Conservation (phyloP, 2,329 filamentous ascomycete species). For the Sclerotinia trifoliorum region DNA sequence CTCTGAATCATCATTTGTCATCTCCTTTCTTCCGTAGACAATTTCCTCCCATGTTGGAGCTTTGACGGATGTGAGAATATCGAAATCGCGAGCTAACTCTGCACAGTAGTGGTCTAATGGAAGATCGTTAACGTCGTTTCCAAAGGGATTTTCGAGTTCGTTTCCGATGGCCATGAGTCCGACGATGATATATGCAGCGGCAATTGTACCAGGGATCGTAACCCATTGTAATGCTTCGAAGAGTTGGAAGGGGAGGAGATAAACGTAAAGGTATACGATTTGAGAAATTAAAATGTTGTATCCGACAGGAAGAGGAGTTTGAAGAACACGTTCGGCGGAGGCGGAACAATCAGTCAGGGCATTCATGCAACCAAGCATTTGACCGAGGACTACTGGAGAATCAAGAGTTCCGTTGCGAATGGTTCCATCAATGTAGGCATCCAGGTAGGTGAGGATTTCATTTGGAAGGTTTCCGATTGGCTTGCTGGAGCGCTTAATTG, state of each 20-base stretch:
- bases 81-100: constrained; percentile 70
- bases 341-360: constrained; percentile 70
- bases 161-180: constrained; percentile 73
- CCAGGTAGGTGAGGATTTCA: constrained; percentile 74
- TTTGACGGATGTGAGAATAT: constrained; percentile 54
- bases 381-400: constrained; percentile 33
- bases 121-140: constrained; percentile 78
- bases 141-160: constrained; percentile 85
- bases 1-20: neutral
- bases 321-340: constrained; percentile 74
- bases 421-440: constrained; percentile 39
- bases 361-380: constrained; percentile 44
- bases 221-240: constrained; percentile 63
- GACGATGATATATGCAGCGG: constrained; percentile 78
- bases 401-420: constrained; percentile 42
- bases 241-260: constrained; percentile 80
- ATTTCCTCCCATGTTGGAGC: constrained; percentile 31
- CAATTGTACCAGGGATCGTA: constrained; percentile 72
- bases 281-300: constrained; percentile 84
- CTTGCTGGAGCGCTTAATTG: constrained; percentile 68
- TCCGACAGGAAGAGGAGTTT: constrained; percentile 77
- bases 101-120: constrained; percentile 75
- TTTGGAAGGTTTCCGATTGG: constrained; percentile 81
- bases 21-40: constrained; percentile 21
- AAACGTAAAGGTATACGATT: constrained; percentile 81